phyloP scores from a whole-genome alignment of 1,139 yeast species.

The Yamadazyma spencermartinsiae region DNA sequence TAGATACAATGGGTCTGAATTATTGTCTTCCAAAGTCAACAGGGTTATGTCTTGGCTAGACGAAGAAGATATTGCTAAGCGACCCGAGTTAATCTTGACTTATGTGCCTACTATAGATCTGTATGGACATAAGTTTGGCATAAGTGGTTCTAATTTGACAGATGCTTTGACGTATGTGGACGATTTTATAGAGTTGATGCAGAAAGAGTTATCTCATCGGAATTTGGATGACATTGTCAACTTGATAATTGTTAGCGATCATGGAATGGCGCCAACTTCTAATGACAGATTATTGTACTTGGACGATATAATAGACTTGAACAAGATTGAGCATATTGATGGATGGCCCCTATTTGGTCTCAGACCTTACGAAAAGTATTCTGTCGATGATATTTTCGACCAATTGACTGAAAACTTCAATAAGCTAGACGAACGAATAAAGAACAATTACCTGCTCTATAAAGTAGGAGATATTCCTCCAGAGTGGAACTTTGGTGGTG shows the following conservation, averaged over 20 bases:
- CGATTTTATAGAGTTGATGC: conserved; percentile 52
- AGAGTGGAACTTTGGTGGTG: conserved; percentile 68
- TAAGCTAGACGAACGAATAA: conserved; percentile 19
- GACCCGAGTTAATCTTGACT: conserved; percentile 80
- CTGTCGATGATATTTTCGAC: conserved; percentile 20
- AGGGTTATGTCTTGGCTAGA: conserved; percentile 72
- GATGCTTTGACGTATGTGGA: conserved; percentile 66
- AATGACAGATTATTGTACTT: conserved; percentile 62
- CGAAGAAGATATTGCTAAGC: conserved; percentile 35
- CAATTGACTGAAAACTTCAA: conserved; percentile 25
- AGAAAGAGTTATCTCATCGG: conserved; percentile 49
- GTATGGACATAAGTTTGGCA: conserved; percentile 71
- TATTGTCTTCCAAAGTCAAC: conserved; percentile 54
- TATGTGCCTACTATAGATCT: conserved; percentile 83
- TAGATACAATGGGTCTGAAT: conserved; percentile 63
- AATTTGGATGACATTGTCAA: conserved; percentile 68
- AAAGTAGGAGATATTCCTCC: conserved; percentile 59
- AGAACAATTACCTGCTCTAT: conserved; percentile 35
- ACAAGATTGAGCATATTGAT: conserved; percentile 60
- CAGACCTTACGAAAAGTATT: conserved; percentile 48
- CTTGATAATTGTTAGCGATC: conserved; percentile 79
- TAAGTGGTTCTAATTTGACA: conserved; percentile 56
- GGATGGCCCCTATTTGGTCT: conserved; percentile 93
- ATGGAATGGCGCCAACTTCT: conserved; percentile 91
- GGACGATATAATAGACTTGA: conserved; percentile 64